Conservation (phyloP, 495 filamentous ascomycete species). For the Annulohypoxylon maeteangense region DNA sequence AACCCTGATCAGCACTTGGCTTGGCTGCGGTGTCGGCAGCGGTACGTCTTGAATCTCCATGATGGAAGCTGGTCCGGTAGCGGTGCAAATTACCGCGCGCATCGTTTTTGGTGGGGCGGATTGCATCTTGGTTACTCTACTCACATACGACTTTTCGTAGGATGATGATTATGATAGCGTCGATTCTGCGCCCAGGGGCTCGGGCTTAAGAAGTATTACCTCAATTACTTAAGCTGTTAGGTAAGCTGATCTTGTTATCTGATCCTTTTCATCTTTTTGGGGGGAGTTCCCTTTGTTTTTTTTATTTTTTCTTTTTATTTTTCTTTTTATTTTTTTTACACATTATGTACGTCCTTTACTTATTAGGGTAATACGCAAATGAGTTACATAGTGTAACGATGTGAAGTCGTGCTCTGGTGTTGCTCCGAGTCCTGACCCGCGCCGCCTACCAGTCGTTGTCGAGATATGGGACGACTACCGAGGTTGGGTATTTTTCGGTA, state of each 20-base stretch:
- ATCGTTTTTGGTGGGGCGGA: constrained; percentile 46
- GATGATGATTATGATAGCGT: not conserved
- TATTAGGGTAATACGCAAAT: not conserved
- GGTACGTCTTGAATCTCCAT: constrained; percentile 53
- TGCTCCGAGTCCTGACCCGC: not conserved
- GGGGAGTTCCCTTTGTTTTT: too few relatives aligned
- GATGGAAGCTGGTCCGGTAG: constrained; percentile 51
- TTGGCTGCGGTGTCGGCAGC: constrained; percentile 50
- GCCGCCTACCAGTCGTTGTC: not conserved
- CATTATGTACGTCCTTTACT: not conserved
- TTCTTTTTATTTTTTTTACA: not conserved
- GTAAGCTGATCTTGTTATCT: not conserved
- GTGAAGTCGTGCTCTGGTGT: not conserved
- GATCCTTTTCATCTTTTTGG: not conserved
- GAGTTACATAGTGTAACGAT: not conserved
- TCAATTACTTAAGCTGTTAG: not conserved
- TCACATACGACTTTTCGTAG: not conserved
- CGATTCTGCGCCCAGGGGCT: not conserved
- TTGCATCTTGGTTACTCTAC: not conserved
- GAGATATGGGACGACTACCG: not conserved
- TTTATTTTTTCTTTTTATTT: not conserved
- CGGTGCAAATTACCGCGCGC: constrained; percentile 55
- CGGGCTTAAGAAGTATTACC: not conserved
- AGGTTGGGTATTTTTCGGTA: not conserved
- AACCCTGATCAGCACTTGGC: constrained; percentile 57